phyloP scores from a whole-genome alignment of 306 rosid genomes.

The Cicer cuneatum region DNA sequence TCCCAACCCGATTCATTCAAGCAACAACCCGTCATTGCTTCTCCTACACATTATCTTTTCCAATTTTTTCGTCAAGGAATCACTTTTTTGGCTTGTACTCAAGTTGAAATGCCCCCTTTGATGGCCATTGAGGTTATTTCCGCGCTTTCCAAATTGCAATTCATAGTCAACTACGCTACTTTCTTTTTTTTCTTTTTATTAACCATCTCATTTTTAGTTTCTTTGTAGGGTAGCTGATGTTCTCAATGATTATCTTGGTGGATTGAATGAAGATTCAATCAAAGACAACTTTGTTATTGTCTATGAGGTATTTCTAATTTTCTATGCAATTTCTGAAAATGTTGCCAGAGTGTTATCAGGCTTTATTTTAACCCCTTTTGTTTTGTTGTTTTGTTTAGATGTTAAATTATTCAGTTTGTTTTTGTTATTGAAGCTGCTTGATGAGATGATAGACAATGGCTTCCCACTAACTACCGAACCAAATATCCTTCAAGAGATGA shows the following conservation, averaged over 20 bases:
- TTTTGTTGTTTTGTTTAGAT: constrained; percentile 25
- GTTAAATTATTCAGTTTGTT: constrained; percentile 17
- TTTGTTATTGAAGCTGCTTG: constrained; percentile 74
- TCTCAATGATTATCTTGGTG: constrained; percentile 85
- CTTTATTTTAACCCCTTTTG: neutral
- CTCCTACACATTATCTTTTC: constrained; percentile 96
- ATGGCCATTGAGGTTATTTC: constrained; percentile 88
- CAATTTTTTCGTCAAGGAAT: constrained; percentile 89
- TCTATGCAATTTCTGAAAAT: neutral
- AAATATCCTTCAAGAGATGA: constrained; percentile 88
- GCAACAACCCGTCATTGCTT: constrained; percentile 91
- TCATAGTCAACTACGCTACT: neutral
- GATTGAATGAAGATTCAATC: constrained; percentile 83
- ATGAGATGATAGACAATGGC: constrained; percentile 99
- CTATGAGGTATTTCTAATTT: constrained; percentile 65
- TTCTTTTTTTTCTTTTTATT: constrained; percentile 34
- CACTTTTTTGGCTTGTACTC: constrained; percentile 94
- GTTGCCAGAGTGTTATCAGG: constrained; percentile 31
- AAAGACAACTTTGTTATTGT: constrained; percentile 92
- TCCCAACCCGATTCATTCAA: constrained; percentile 83
- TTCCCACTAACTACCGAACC: constrained; percentile 97
- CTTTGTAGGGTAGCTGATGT: constrained; percentile 98
- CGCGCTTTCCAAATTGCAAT: neutral
- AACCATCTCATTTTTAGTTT: constrained; percentile 68
- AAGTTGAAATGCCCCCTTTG: constrained; percentile 97